Percentiles rank a stretch among this genome's conserved stretches.
Conservation (phyloP, 108 stramenopile genomes). For the Skeletonema tropicum region DNA sequence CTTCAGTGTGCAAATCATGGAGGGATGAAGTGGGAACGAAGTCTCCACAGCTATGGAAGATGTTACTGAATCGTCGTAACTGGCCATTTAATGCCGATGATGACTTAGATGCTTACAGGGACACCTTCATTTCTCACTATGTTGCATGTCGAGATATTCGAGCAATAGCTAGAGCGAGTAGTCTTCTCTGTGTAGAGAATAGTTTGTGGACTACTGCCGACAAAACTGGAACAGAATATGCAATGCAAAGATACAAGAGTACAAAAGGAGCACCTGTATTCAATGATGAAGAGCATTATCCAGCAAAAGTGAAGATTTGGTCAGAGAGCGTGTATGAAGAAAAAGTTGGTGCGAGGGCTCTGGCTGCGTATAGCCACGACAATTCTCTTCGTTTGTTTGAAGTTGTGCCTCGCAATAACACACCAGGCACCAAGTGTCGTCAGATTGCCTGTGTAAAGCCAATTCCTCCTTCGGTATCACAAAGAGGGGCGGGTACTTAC, state of each 20-base stretch:
- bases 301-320: conserved; percentile 34
- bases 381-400: conserved; percentile 45
- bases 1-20: conserved; percentile 14
- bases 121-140: conserved; percentile 43
- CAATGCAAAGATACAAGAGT: conserved; percentile 38
- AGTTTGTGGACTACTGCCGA: not conserved
- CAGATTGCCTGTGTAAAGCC: conserved; percentile 32
- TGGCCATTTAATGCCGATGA: conserved; percentile 20
- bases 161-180: conserved; percentile 25
- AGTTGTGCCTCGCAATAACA: conserved; percentile 21
- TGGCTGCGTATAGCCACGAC: conserved; percentile 27
- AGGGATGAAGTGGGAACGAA: conserved; percentile 36
- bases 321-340: not conserved
- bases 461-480: conserved; percentile 23
- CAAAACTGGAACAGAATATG: conserved; percentile 26
- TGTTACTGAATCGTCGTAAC: conserved; percentile 23
- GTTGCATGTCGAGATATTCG: conserved; percentile 30
- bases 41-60: conserved; percentile 41
- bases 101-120: not conserved
- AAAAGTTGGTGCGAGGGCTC: conserved; percentile 9
- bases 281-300: not conserved
- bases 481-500: conserved; percentile 23
- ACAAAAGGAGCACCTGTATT: conserved; percentile 28
- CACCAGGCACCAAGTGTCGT: conserved; percentile 23
- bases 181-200: conserved; percentile 9